Evolutionary conservation across 2,329 filamentous ascomycete genomes (phyloP).

Genomic region (Exophiala aquamarina): DNA sequence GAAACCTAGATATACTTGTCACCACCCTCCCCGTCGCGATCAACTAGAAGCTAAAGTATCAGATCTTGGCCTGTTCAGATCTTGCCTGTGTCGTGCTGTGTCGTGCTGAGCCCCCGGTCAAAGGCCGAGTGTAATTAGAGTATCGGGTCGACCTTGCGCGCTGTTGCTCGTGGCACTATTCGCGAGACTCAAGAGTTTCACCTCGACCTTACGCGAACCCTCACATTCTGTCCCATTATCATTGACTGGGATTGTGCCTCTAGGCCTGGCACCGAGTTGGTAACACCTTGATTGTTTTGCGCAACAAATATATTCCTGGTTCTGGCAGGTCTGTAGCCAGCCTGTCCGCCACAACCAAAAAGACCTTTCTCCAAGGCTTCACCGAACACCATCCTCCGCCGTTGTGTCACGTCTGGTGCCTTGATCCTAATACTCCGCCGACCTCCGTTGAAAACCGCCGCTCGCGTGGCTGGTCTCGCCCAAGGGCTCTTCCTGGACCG

Average conservation of each 20-base stretch:
- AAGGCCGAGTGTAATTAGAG: too few relatives aligned
- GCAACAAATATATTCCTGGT: constrained; percentile 15
- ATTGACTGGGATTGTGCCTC: background rate
- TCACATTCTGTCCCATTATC: background rate
- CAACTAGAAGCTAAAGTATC: too few relatives aligned
- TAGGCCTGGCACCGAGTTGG: background rate
- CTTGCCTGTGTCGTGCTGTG: too few relatives aligned
- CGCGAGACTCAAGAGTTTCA: too few relatives aligned
- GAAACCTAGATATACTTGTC: too few relatives aligned
- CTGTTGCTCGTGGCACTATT: too few relatives aligned
- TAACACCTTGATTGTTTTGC: background rate
- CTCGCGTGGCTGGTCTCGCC: constrained; percentile 17
- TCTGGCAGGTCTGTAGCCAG: constrained; percentile 8
- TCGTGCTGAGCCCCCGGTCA: too few relatives aligned
- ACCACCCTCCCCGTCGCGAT: too few relatives aligned
- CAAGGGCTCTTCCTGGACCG: constrained; percentile 18
- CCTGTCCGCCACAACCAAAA: constrained; percentile 5
- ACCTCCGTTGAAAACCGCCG: constrained; percentile 10
- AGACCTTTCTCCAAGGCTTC: constrained; percentile 4
- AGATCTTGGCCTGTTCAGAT: too few relatives aligned
- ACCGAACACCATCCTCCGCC: constrained; percentile 7
- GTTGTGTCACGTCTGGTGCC: constrained; percentile 14
- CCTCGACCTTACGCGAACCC: too few relatives aligned
- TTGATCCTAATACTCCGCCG: constrained; percentile 16
- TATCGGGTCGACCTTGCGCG: too few relatives aligned